Base-by-base conservation (phyloP, 176 grass and related monocot genomes). In the Bonia amplexicaulis region DNA sequence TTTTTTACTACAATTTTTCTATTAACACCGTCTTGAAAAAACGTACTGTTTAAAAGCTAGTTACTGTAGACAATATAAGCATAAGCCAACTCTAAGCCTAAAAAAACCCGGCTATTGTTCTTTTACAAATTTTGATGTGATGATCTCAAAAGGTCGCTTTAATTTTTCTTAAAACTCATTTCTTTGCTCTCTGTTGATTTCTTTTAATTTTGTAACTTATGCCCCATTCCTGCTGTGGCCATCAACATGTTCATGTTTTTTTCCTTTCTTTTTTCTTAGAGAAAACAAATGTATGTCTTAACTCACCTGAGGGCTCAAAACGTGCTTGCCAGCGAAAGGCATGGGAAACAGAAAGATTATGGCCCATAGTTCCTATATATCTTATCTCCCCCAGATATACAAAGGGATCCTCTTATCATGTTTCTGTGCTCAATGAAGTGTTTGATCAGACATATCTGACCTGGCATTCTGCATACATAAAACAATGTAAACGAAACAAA, bases 251-350 rank as follows among this genome's bases (percentile, higher is more conserved):
- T 26, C 66, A 52, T 13, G 17, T 54, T 63, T 45, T 45, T 85
- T 42, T 26, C 31, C 14, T 7, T 2, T 35, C 35, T 74, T 57
- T 7, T 48, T 46, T 57, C 8, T 9, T 15, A 78, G 14, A n/a
- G 45, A 40, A 19, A 23, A 52, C 44, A 44, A 61, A 46, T 60
- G 9, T 66, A 49, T 74, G 37, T 66, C 58, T 80, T 61, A 64
- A 76, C 82, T 37, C 83, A 71, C 64, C 67, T 77, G 88, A 71
- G 55, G 20, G 61, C 44, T 81, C 55, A 71, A 86, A 74, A 86
- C 78, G 65, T 90, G 72, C 65, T 71, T 77, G 71, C 64, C 83
- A 82, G 66, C 88, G 78, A 90, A 71, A 65, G 83, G 71, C 77
- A 77, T 59, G 72, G 71, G 41, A 76, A 20, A 17, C 82, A 76